phyloP scores from a whole-genome alignment of 768 basidiomycete species.

The Phanerochaete sordida region DNA sequence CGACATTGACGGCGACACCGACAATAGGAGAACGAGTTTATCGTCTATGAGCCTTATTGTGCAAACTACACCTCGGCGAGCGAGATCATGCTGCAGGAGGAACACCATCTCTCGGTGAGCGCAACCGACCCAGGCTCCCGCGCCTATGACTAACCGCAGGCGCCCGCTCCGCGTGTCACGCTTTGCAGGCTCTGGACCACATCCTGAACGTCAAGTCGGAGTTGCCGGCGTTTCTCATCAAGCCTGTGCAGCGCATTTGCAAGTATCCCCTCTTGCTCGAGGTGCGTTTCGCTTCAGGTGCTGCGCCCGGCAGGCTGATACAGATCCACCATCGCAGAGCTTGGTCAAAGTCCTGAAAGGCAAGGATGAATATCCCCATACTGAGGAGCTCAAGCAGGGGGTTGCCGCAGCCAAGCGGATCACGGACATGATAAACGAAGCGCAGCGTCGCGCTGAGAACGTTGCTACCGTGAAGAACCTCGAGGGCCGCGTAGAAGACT shows the following conservation, averaged over 20 bases:
- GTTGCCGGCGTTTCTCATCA: slow-evolving; percentile 94
- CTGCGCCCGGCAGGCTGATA: not conserved
- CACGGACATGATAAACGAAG: slow-evolving; percentile 94
- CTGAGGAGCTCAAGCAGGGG: slow-evolving; percentile 80
- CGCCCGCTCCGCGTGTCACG: not conserved
- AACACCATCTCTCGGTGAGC: slow-evolving; percentile 80
- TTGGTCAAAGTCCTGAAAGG: slow-evolving; percentile 69
- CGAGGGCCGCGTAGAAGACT: slow-evolving; percentile 86
- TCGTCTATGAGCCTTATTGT: slow-evolving; percentile 95
- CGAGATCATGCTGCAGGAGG: slow-evolving; percentile 50
- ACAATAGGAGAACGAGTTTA: slow-evolving; percentile 93
- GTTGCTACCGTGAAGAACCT: slow-evolving; percentile 86
- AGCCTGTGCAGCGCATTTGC: slow-evolving; percentile 97
- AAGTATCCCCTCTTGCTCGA: slow-evolving; percentile 96
- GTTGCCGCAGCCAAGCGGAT: slow-evolving; percentile 87
- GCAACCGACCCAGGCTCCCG: not conserved
- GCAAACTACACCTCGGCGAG: slow-evolving; percentile 50
- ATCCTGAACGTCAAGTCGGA: slow-evolving; percentile 90
- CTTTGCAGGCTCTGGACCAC: slow-evolving; percentile 58
- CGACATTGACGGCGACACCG: slow-evolving; percentile 24
- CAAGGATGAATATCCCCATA: slow-evolving; percentile 58
- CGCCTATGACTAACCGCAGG: not conserved
- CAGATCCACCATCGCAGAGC: slow-evolving; percentile 40
- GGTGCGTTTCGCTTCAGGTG: slow-evolving; percentile 42
- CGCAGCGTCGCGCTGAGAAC: slow-evolving; percentile 89